Percentiles rank a stretch among this genome's conserved stretches.
phyloP scores from a whole-genome alignment of 805 yeast species.

The Candida ipomoeae region DNA sequence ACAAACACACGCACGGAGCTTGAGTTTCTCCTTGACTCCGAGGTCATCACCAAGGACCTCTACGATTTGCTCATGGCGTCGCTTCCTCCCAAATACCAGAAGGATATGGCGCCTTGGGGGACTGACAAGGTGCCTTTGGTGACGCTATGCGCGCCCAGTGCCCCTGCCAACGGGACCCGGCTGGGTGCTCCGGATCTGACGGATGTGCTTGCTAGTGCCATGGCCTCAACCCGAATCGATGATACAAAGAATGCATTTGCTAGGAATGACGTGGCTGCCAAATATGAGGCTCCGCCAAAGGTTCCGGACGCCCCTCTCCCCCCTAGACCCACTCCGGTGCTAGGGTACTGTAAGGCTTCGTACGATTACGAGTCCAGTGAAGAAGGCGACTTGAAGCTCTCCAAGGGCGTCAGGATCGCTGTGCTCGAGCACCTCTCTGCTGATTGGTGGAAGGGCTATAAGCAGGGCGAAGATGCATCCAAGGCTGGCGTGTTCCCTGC shows the following conservation, averaged over 20 bases:
- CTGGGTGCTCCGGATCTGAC: neutral
- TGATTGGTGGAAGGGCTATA: conserved; percentile 89
- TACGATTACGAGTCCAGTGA: conserved; percentile 76
- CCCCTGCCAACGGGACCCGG: no score
- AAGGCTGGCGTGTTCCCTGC: conserved; percentile 83
- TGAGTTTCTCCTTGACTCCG: conserved; percentile 72
- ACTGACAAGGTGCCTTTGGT: conserved; percentile 25
- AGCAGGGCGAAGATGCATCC: conserved; percentile 33
- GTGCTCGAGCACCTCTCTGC: conserved; percentile 69
- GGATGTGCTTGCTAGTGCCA: conserved; percentile 4
- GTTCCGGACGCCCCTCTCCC: conserved; percentile 9
- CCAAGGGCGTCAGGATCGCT: conserved; percentile 63
- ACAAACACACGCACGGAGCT: conserved; percentile 73
- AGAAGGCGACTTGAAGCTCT: conserved; percentile 64
- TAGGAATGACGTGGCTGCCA: no score
- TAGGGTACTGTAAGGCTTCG: conserved; percentile 54
- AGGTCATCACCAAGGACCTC: conserved; percentile 58
- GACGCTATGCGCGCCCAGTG: neutral
- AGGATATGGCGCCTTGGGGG: conserved; percentile 49
- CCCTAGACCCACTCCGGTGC: conserved; percentile 18
- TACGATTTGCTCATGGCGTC: conserved; percentile 46
- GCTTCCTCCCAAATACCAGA: conserved; percentile 55
- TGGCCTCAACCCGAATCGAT: conserved; percentile 1
- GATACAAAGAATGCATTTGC: neutral
- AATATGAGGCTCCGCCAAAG: conserved; percentile 6